Evolutionary conservation across 139 green algal species (phyloP).

Genomic region (Micractinium conductrix): DNA sequence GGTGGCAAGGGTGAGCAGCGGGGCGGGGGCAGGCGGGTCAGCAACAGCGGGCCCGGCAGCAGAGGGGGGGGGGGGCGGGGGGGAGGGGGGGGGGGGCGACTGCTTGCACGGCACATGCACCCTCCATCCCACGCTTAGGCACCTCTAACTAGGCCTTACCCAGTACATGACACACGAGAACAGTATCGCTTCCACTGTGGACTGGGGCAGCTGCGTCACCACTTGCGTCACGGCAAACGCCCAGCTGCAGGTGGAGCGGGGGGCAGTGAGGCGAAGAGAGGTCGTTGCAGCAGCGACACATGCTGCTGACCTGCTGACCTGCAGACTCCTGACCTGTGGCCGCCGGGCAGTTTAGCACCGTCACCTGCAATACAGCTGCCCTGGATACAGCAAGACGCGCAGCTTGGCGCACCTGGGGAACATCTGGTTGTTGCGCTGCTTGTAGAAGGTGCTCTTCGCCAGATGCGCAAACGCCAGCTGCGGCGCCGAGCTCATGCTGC

Average conservation of each 20-base stretch:
- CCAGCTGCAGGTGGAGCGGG: conserved; percentile 67
- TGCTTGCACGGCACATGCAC: too few species aligned
- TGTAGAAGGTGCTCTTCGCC: conserved; percentile 72
- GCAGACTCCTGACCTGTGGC: too few species aligned
- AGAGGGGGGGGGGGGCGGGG: too few species aligned
- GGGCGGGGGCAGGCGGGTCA: conserved; percentile 32
- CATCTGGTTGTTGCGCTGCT: conserved; percentile 77
- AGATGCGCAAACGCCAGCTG: conserved; percentile 11
- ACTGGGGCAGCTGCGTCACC: conserved; percentile 61
- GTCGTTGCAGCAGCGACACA: too few species aligned
- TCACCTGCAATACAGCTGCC: too few species aligned
- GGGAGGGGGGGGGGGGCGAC: too few species aligned
- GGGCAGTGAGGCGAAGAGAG: too few species aligned
- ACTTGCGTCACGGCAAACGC: conserved; percentile 36
- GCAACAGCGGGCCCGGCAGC: neutral
- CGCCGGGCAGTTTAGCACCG: too few species aligned
- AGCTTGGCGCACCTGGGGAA: conserved; percentile 57
- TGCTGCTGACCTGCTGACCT: too few species aligned
- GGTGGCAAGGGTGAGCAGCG: conserved; percentile 35
- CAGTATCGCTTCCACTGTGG: conserved; percentile 59
- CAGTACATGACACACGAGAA: conserved; percentile 73
- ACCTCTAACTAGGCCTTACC: too few species aligned
- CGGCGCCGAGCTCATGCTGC: conserved; percentile 16
- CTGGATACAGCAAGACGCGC: too few species aligned
- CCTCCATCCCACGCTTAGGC: too few species aligned